A percentile compares a stretch with the other conserved stretches of the same genome.
These are phyloP conservation scores for Cladorrhinum sp. DNA, from an alignment of 2,329 filamentous ascomycete genomes.

Conservation along the genomic window DNA sequence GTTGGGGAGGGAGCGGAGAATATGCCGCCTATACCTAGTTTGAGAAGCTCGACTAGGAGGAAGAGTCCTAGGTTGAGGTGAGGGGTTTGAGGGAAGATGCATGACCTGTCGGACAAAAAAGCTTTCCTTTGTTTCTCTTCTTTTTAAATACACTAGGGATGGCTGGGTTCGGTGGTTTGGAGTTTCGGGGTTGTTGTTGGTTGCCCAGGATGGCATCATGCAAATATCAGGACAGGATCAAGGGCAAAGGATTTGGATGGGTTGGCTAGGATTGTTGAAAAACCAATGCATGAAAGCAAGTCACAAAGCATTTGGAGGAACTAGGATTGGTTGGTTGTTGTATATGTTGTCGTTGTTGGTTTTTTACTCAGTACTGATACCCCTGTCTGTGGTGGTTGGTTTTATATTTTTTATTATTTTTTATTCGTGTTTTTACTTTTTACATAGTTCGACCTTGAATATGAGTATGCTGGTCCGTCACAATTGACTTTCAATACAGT, in stretches of 20 bases:
- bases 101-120: background rate
- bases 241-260: background rate
- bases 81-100: background rate
- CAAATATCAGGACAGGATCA: too few species aligned
- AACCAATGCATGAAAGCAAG: background rate
- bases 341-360: background rate
- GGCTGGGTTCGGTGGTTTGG: background rate
- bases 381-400: background rate
- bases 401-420: background rate
- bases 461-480: background rate
- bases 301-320: background rate
- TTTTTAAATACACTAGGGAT: background rate
- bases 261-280: background rate
- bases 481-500: background rate
- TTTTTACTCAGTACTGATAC: constrained; percentile 6
- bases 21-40: constrained; percentile 42
- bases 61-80: constrained; percentile 52
- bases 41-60: constrained; percentile 48
- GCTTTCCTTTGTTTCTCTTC: background rate
- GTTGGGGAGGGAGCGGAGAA: constrained; percentile 51
- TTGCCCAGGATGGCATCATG: too few species aligned
- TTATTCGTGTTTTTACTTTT: background rate
- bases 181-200: background rate
- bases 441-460: background rate
- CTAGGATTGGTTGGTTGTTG: background rate